These are phyloP conservation scores for Chrysoporthe puriensis DNA, from an alignment of 2,329 filamentous ascomycete genomes.

Conservation along the genomic window DNA sequence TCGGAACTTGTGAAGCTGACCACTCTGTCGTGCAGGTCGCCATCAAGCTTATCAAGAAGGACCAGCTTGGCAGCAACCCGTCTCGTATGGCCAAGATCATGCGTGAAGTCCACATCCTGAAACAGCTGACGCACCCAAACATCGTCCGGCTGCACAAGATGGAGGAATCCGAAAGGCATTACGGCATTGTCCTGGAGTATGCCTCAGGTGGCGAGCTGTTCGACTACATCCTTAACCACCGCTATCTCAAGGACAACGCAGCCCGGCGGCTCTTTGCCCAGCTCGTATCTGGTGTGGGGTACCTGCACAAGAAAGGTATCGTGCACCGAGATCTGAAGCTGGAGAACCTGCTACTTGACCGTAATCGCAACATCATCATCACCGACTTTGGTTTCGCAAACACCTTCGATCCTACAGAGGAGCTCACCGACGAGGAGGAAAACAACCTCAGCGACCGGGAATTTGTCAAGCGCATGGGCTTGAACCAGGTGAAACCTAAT, in stretches of 20 bases:
- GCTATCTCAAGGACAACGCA: slow-evolving; percentile 92
- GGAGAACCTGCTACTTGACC: slow-evolving; percentile 91
- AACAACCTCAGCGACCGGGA: slow-evolving; percentile 84
- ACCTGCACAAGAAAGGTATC: slow-evolving; percentile 97
- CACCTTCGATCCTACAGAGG: slow-evolving; percentile 88
- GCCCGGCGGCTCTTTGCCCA: slow-evolving; percentile 93
- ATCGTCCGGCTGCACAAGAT: slow-evolving; percentile 97
- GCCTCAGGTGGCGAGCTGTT: slow-evolving; percentile 97
- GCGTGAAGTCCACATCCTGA: slow-evolving; percentile 91
- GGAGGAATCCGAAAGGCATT: slow-evolving; percentile 96
- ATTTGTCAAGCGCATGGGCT: slow-evolving; percentile 81
- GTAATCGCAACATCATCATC: slow-evolving; percentile 98
- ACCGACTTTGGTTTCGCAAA: slow-evolving; percentile 99
- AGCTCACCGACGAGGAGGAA: slow-evolving; percentile 88
- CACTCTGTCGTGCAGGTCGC: slow-evolving; percentile 66
- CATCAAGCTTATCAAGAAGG: slow-evolving; percentile 95
- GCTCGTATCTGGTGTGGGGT: slow-evolving; percentile 93
- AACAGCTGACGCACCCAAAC: slow-evolving; percentile 87
- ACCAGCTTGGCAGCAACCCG: slow-evolving; percentile 85
- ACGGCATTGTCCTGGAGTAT: slow-evolving; percentile 98
- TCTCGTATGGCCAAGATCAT: slow-evolving; percentile 94
- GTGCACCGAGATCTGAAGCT: slow-evolving; percentile 96
- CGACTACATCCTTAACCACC: slow-evolving; percentile 96
- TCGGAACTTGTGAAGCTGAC: slow-evolving; percentile 9
- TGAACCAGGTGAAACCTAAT: slow-evolving; percentile 77